Conservation (phyloP, 805 yeast species). For the Saturnispora hagleri region DNA sequence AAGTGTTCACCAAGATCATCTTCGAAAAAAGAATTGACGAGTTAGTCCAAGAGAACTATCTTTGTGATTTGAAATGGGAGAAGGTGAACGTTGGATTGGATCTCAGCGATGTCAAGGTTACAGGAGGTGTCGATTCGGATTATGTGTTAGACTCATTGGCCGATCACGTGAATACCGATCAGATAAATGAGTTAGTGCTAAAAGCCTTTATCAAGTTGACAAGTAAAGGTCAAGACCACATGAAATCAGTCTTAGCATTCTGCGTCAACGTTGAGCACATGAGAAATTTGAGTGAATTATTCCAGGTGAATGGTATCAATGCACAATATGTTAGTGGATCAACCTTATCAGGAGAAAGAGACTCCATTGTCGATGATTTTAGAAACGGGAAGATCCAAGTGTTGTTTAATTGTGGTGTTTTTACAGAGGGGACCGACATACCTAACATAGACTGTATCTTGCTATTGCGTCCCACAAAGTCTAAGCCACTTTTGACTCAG, state of each 20-base stretch:
- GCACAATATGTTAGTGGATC: conserved; percentile 66
- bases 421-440: conserved; percentile 92
- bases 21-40: conserved; percentile 56
- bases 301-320: conserved; percentile 51
- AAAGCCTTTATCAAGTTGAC: conserved; percentile 41
- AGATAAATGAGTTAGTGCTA: conserved; percentile 47
- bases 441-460: conserved; percentile 80
- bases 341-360: conserved; percentile 47
- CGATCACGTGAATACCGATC: conserved; percentile 42
- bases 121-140: conserved; percentile 33
- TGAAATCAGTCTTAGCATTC: conserved; percentile 64
- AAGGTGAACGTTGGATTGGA: conserved; percentile 37
- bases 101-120: conserved; percentile 18
- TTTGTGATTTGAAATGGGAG: conserved; percentile 61
- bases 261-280: conserved; percentile 72
- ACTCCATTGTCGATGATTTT: conserved; percentile 46
- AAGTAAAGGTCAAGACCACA: conserved; percentile 24
- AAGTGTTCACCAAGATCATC: conserved; percentile 63
- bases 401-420: conserved; percentile 77
- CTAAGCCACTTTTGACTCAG: conserved; percentile 62
- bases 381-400: conserved; percentile 56
- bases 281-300: conserved; percentile 38
- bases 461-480: conserved; percentile 72
- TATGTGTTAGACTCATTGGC: conserved; percentile 46
- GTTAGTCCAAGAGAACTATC: conserved; percentile 60